phyloP scores from a whole-genome alignment of 345 rosid species.

The Punica granatum region DNA sequence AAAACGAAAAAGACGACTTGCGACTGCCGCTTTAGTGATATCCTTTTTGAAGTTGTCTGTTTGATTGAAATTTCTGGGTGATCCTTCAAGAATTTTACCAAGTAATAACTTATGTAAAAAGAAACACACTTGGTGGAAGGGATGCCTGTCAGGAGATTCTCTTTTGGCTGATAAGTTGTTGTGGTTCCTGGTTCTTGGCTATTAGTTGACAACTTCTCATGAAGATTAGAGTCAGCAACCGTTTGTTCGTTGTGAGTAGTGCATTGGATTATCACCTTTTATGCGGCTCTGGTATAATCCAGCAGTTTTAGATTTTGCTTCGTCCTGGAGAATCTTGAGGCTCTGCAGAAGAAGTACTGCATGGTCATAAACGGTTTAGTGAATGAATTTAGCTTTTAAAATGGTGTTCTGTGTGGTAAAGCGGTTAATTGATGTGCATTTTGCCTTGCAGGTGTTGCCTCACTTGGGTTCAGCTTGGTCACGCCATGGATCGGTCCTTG shows the following conservation, averaged over 20 bases:
- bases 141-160: neutral
- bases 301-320: too few species aligned
- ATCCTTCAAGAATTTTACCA: neutral
- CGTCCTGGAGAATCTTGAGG: neutral
- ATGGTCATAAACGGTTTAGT: neutral
- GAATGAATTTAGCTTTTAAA: neutral
- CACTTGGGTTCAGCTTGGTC: conserved; percentile 95
- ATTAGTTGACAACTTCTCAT: neutral
- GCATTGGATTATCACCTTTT: neutral
- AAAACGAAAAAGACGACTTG: too few species aligned
- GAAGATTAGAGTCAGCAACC: too few species aligned
- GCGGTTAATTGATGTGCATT: neutral
- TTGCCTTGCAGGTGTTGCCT: conserved; percentile 38
- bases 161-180: neutral
- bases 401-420: neutral
- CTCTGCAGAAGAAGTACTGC: neutral
- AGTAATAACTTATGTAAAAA: neutral
- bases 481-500: conserved; percentile 70
- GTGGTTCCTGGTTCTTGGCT: neutral
- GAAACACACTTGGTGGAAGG: too few species aligned
- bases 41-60: neutral
- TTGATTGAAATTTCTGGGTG: neutral
- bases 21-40: neutral
- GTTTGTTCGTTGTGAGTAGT: too few species aligned
- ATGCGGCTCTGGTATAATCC: neutral